phyloP scores from a whole-genome alignment of 345 rosid species.

The Eucalyptus brandiana region DNA sequence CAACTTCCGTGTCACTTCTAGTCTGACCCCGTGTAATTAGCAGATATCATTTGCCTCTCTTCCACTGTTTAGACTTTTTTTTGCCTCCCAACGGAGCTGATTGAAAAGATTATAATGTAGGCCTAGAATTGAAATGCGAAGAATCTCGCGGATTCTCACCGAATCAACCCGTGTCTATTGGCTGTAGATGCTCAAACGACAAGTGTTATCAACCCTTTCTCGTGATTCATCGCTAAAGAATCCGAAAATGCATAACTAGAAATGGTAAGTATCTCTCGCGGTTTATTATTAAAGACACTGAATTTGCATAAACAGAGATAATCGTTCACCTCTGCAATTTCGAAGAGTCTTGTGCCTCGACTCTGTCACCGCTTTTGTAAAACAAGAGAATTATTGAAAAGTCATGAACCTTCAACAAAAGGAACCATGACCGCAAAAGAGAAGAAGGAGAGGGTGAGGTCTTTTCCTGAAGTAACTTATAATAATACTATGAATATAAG shows the following conservation, averaged over 20 bases:
- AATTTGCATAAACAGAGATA: not conserved
- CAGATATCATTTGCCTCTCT: no score
- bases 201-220: not conserved
- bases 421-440: no score
- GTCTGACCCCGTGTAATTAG: no score
- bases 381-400: no score
- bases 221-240: not conserved
- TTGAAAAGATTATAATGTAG: not conserved
- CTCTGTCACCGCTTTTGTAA: not conserved
- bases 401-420: not conserved
- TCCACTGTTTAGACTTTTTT: no score
- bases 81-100: not conserved
- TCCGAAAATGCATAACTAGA: not conserved
- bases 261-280: not conserved
- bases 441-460: no score
- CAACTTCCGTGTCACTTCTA: not conserved
- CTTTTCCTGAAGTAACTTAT: no score
- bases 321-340: not conserved
- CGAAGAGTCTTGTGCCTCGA: not conserved
- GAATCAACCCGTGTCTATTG: not conserved
- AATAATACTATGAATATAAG: no score
- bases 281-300: fast-evolving
- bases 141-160: not conserved
- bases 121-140: not conserved
- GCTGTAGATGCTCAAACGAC: fast-evolving